Evolutionary conservation across 1,139 yeast species (phyloP).

Genomic region (Geotrichum aggregatum): DNA sequence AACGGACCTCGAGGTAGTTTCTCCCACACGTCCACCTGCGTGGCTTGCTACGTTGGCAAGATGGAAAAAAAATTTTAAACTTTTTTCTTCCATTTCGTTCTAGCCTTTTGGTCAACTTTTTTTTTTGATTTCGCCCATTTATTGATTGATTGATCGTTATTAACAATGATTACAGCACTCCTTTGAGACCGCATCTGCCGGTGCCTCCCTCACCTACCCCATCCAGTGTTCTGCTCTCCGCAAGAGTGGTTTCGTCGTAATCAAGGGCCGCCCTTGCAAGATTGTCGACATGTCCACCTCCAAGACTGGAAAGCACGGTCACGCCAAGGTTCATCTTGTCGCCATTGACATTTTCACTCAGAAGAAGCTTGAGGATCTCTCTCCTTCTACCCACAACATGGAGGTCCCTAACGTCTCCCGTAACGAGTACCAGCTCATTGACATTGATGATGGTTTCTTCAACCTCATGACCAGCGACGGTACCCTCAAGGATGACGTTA

Average conservation of each 20-base stretch:
- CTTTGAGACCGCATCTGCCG: conserved; percentile 98
- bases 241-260: conserved; percentile 98
- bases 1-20: too few species aligned
- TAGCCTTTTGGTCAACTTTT: conserved; percentile 1
- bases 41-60: not conserved
- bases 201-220: conserved; percentile 98
- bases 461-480: conserved; percentile 96
- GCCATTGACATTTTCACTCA: conserved; percentile 98
- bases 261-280: conserved; percentile 99
- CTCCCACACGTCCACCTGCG: too few species aligned
- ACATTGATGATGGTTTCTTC: conserved; percentile 97
- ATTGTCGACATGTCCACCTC: conserved; percentile 99
- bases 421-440: conserved; percentile 93
- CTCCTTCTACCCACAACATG: conserved; percentile 99
- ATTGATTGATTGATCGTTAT: not conserved
- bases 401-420: conserved; percentile 97
- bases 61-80: conserved; percentile 4
- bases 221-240: conserved; percentile 99
- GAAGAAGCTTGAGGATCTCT: conserved; percentile 98
- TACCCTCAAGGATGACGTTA: conserved; percentile 98
- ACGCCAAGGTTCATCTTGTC: conserved; percentile 99
- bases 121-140: conserved; percentile 1
- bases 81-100: conserved; percentile 15
- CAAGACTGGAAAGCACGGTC: conserved; percentile 99
- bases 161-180: too few species aligned